phyloP scores from a whole-genome alignment of 805 yeast species.

The Isabelozyma pseudorhagii region DNA sequence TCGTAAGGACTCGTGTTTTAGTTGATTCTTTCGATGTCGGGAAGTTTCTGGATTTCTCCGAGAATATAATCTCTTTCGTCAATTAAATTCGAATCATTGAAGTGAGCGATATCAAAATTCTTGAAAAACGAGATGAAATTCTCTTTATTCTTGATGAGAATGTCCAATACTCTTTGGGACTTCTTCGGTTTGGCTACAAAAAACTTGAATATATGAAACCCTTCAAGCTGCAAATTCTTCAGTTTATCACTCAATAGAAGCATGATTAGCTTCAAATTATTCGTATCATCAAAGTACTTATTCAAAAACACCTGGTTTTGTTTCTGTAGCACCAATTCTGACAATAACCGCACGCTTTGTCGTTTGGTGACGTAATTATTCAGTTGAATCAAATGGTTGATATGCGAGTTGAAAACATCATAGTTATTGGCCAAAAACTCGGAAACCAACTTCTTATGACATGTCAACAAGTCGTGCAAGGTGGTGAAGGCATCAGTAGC shows the following conservation, averaged over 20 bases:
- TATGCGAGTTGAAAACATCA: constrained; percentile 53
- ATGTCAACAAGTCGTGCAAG: constrained; percentile 62
- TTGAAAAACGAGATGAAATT: constrained; percentile 69
- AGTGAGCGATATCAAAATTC: constrained; percentile 58
- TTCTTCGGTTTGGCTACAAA: constrained; percentile 96
- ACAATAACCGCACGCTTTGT: constrained; percentile 76
- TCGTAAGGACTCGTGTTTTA: not conserved
- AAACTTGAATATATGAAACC: constrained; percentile 89
- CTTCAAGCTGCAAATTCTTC: constrained; percentile 83
- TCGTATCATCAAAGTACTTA: constrained; percentile 73
- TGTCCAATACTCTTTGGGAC: constrained; percentile 73
- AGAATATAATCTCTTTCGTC: constrained; percentile 83
- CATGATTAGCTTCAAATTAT: constrained; percentile 85
- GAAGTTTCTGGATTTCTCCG: constrained; percentile 67
- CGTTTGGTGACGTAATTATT: constrained; percentile 89
- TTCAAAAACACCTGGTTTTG: constrained; percentile 72
- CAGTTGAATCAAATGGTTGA: constrained; percentile 70
- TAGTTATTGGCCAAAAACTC: constrained; percentile 65
- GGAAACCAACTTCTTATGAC: constrained; percentile 65
- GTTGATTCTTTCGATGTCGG: constrained; percentile 47
- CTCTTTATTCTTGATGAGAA: constrained; percentile 77
- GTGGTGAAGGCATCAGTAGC: constrained; percentile 89
- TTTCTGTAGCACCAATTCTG: constrained; percentile 67
- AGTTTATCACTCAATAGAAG: constrained; percentile 81
- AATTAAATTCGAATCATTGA: constrained; percentile 61